Evolutionary conservation across 2,329 filamentous ascomycete genomes (phyloP), one percentile per base, ranked within the genome.

Genomic region (Trichoderma lentiforme): DNA sequence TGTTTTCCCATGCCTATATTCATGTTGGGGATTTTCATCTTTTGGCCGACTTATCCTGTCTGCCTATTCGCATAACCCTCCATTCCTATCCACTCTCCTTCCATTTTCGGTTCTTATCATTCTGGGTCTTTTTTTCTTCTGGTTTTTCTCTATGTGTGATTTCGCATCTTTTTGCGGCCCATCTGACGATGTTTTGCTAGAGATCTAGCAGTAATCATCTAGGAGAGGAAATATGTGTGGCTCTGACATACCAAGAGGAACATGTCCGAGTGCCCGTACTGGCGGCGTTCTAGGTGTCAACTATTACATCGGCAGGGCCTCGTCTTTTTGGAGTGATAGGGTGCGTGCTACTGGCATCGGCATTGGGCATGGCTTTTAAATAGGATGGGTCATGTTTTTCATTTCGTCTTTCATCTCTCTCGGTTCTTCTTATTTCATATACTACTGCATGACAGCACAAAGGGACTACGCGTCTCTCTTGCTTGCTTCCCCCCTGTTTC

Each of bases 361-460:
- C 71, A 70, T 72, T 70, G 34, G 63, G 72, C 69, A 73, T 68
- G 70, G 70, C 72, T 73, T 72, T 70, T 67, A 72, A 72, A 63
- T 62, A 62, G 67, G 73, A 70, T 73, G 58, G 72, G 53, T 74
- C 57, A 70, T 30, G 63, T 28, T 66, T 43, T 36, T 34, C 73
- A 70, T 26, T 43, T 72, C 73, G 73, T 51, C 65, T 70, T 58
- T 73, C 68, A 24, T 67, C 58, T 74, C 39, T 75, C 71, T 73
- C 74, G 65, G 70, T 61, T 73, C 66, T 72, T 74, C 72, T 76
- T 76, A 75, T 72, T 72, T 73, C 39, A 36, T 56, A 63, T 24
- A 62, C 30, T 71, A 62, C 30, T 73, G 43, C 51, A 61, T 71
- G 76, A 77, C 78, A 76, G 76, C 74, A 77, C 57, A 26, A 69